phyloP scores from a whole-genome alignment of 2,329 filamentous ascomycete genomes.

The Chaetomium globosum region DNA sequence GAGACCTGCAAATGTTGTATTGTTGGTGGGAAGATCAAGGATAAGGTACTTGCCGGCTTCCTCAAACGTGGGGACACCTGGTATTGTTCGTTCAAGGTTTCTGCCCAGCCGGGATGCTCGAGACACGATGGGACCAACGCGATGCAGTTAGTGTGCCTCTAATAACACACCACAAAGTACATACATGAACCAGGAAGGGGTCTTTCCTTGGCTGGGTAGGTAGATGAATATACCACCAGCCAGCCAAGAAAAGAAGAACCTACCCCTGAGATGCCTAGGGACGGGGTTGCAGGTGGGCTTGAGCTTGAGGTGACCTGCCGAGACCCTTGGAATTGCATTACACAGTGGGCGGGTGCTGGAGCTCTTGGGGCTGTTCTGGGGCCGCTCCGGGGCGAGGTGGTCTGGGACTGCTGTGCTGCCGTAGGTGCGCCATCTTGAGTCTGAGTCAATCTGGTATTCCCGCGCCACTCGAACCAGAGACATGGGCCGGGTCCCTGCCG shows the following conservation, averaged over 20 bases:
- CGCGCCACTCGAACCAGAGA: constrained; percentile 30
- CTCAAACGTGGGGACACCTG: not conserved
- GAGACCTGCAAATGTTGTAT: constrained; percentile 1
- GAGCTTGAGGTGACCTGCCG: constrained; percentile 30
- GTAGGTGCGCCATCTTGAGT: constrained; percentile 37
- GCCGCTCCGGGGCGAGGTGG: too few species aligned
- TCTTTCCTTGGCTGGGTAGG: not conserved
- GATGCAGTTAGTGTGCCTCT: not conserved
- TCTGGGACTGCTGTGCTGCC: constrained; percentile 31
- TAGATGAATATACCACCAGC: not conserved
- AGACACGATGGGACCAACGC: not conserved
- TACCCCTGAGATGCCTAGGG: not conserved
- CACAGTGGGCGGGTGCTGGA: constrained; percentile 19
- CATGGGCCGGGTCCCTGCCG: constrained; percentile 27
- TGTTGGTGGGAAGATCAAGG: not conserved
- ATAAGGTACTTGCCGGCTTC: not conserved
- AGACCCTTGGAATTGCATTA: constrained; percentile 34
- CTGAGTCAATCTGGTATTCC: constrained; percentile 38
- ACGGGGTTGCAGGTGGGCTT: constrained; percentile 6
- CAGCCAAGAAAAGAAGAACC: constrained; percentile 4
- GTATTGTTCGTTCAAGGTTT: not conserved
- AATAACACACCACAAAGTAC: not conserved
- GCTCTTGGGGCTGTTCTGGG: constrained; percentile 24
- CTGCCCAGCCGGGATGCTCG: not conserved
- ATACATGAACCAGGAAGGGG: not conserved